Evolutionary conservation across 169 alveolate genomes (phyloP), one percentile per base, ranked within the genome.

Genomic region (Prorocentrum cordatum): DNA sequence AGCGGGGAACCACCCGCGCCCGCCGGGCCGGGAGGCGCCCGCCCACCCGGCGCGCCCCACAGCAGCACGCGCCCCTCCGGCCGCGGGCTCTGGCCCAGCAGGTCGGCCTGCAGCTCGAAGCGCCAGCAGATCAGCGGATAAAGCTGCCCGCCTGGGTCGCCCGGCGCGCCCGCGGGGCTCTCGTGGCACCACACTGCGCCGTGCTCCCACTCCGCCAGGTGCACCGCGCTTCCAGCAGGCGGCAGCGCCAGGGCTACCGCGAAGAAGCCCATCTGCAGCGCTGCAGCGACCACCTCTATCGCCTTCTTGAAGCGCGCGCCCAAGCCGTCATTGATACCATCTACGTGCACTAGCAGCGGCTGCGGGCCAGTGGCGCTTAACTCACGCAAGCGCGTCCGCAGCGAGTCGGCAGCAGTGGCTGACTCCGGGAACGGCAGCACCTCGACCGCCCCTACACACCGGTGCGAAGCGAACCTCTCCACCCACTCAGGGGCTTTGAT

Each of bases 111-210:
- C 59, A 67, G 58, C 16, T 67, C 79, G 59, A 67, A 67, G 79
- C 79, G 79, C 79, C 79, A 67, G 35, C 79, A 67, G n/a, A 50
- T 38, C 36, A 32, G 32, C 50, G 50, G 50, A 39, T 39, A 14
- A 9, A 9, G 50, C 50, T 39, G 50, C 14, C 14, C 50, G n/a
- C n/a, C n/a, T n/a, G n/a, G n/a, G n/a, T n/a, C n/a, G n/a, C n/a
- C n/a, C n/a, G n/a, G n/a, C n/a, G n/a, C n/a, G n/a, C n/a, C n/a
- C n/a, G n/a, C n/a, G n/a, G n/a, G n/a, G n/a, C n/a, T 7, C 32
- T 29, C 73, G n/a, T 64, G 73, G 73, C 73, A 64, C 73, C 73
- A 64, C 45, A 64, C 50, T 5, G 73, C 50, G 73, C 73, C 73
- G 20, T 64, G 50, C 1, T 31, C 35, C 73, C 73, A 64, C 31